phyloP scores from a whole-genome alignment of 2,329 filamentous ascomycete species.

The Cryoendolithus antarcticus region DNA sequence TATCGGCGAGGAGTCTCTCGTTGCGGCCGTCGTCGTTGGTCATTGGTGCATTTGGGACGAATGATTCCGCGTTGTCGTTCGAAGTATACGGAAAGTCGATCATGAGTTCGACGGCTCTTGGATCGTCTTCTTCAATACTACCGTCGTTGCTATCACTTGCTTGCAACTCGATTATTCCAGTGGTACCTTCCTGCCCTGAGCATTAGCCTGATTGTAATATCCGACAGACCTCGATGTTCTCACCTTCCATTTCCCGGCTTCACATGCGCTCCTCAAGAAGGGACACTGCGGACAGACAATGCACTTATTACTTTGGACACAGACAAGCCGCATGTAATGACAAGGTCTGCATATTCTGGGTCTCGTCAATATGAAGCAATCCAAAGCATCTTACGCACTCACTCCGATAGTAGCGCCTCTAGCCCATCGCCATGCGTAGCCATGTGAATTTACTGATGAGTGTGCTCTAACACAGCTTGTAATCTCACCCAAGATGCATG shows the following conservation, averaged over 20 bases:
- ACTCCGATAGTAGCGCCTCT: too few species aligned
- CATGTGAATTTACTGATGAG: too few species aligned
- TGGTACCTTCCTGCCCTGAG: background rate
- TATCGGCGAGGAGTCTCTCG: too few species aligned
- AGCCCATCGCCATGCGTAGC: too few species aligned
- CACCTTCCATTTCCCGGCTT: slow-evolving; percentile 3
- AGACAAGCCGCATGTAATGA: background rate
- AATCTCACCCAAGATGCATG: too few species aligned
- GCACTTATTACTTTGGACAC: slow-evolving; percentile 1
- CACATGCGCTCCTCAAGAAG: slow-evolving; percentile 1
- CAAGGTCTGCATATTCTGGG: slow-evolving; percentile 1
- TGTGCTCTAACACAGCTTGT: too few species aligned
- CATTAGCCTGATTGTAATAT: background rate
- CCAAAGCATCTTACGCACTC: too few species aligned
- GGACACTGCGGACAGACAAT: slow-evolving; percentile 1
- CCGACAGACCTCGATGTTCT: background rate
- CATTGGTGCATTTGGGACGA: too few species aligned
- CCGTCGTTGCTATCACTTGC: background rate
- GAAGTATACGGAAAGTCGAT: slow-evolving; percentile 1
- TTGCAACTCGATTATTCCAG: slow-evolving; percentile 1
- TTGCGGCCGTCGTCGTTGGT: too few species aligned
- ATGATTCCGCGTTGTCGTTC: background rate
- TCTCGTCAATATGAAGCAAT: too few species aligned
- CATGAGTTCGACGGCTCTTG: slow-evolving; percentile 1
- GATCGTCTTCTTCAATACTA: background rate